Percentiles rank a stretch among this genome's conserved stretches.
These are phyloP conservation scores for Abortiporus biennis DNA, from an alignment of 1,284 basidiomycete species.

Conservation along the genomic window DNA sequence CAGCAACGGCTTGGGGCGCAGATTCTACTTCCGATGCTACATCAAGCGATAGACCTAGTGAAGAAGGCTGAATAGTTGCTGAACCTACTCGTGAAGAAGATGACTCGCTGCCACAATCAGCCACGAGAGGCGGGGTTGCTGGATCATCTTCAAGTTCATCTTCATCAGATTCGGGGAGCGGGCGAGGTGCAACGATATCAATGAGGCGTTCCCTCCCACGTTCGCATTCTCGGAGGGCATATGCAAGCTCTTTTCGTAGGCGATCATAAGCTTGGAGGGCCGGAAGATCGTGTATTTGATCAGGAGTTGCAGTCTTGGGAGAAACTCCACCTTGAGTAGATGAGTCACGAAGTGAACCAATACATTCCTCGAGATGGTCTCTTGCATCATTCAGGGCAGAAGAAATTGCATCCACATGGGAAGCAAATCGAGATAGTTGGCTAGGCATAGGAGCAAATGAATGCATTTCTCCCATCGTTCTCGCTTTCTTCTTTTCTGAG, in stretches of 20 bases:
- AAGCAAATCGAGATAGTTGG: slow-evolving; percentile 57
- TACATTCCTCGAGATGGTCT: slow-evolving; percentile 54
- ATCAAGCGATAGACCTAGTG: neutral
- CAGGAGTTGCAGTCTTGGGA: slow-evolving; percentile 20
- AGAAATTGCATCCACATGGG: slow-evolving; percentile 63
- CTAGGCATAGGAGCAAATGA: slow-evolving; percentile 71
- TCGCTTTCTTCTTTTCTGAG: neutral
- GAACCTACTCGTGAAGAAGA: slow-evolving; percentile 9
- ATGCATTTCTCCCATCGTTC: slow-evolving; percentile 24
- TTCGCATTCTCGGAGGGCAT: slow-evolving; percentile 73
- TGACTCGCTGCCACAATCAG: neutral
- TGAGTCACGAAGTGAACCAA: slow-evolving; percentile 38
- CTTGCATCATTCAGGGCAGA: slow-evolving; percentile 62
- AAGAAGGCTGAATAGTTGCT: slow-evolving; percentile 8
- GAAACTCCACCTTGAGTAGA: neutral
- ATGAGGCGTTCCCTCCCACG: slow-evolving; percentile 61
- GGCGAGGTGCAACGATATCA: slow-evolving; percentile 44
- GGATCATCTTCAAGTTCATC: slow-evolving; percentile 33
- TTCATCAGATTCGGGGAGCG: slow-evolving; percentile 28
- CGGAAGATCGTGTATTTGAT: neutral
- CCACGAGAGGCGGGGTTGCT: slow-evolving; percentile 15
- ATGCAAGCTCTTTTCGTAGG: slow-evolving; percentile 65
- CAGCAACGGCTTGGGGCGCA: slow-evolving; percentile 12
- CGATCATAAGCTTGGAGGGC: slow-evolving; percentile 66
- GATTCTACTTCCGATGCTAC: slow-evolving; percentile 3